Conservation (phyloP, 192 early-diverging fungal species). For the Physocladia obscura region DNA sequence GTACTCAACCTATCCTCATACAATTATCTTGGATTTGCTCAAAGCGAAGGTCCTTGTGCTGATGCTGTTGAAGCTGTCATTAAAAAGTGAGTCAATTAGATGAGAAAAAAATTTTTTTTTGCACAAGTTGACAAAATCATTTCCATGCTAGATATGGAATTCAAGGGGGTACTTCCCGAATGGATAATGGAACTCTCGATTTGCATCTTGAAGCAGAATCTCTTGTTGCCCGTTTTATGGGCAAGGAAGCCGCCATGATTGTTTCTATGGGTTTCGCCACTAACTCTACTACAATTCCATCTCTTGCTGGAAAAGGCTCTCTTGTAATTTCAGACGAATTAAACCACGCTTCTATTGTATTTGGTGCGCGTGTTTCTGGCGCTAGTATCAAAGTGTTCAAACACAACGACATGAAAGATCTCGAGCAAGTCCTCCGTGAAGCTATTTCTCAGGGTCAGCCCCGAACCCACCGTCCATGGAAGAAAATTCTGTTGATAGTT, state of each 20-base stretch:
- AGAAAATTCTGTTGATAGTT: slow-evolving; percentile 95
- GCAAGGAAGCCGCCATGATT: slow-evolving; percentile 81
- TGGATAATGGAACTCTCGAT: slow-evolving; percentile 70
- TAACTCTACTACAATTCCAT: slow-evolving; percentile 90
- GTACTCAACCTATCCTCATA: slow-evolving; percentile 93
- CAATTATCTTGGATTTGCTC: slow-evolving; percentile 97
- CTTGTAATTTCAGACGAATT: slow-evolving; percentile 94
- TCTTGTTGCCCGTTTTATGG: slow-evolving; percentile 86
- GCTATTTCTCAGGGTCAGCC: slow-evolving; percentile 94
- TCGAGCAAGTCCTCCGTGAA: slow-evolving; percentile 79
- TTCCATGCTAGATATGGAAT: slow-evolving; percentile 56
- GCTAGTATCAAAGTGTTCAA: slow-evolving; percentile 90
- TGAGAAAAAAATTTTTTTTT: background rate
- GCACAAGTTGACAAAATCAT: background rate
- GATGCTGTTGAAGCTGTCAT: slow-evolving; percentile 85
- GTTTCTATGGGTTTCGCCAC: slow-evolving; percentile 97
- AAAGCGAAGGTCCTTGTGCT: slow-evolving; percentile 88
- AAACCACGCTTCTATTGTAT: slow-evolving; percentile 92
- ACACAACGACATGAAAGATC: slow-evolving; percentile 83
- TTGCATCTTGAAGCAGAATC: slow-evolving; percentile 79
- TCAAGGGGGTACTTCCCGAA: slow-evolving; percentile 60
- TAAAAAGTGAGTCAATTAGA: slow-evolving; percentile 41
- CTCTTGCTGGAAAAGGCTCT: slow-evolving; percentile 78
- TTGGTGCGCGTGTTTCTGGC: slow-evolving; percentile 89
- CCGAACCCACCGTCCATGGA: slow-evolving; percentile 96